Evolutionary conservation across 169 alveolate species (phyloP).

Genomic region (Plasmodium berghei): DNA sequence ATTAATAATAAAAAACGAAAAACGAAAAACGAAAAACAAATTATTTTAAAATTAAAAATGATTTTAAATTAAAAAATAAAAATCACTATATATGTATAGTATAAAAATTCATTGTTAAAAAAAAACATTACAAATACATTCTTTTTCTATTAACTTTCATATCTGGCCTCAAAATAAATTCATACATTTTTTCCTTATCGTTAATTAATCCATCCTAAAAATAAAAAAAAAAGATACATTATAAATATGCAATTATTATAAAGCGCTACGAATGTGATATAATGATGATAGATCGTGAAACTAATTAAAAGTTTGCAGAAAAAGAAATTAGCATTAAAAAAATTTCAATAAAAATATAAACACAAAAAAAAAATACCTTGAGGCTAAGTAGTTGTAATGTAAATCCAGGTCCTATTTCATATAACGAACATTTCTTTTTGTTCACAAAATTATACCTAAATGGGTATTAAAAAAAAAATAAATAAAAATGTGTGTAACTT

Average conservation of each 20-base stretch:
- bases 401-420: slow-evolving; percentile 99
- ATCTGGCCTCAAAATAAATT: slow-evolving; percentile 94
- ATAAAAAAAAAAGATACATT: slow-evolving; percentile 66
- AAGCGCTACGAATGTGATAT: background rate
- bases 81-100: background rate
- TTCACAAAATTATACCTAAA: slow-evolving; percentile 84
- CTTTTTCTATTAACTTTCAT: slow-evolving; percentile 93
- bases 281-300: background rate
- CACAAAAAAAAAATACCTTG: slow-evolving; percentile 91
- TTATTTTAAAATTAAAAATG: too few relatives aligned
- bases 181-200: slow-evolving; percentile 89
- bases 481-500: background rate
- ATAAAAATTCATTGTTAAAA: background rate
- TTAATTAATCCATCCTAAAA: slow-evolving; percentile 89
- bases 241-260: slow-evolving; percentile 90
- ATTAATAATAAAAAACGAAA: too few relatives aligned
- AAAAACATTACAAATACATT: slow-evolving; percentile 84
- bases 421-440: slow-evolving; percentile 92
- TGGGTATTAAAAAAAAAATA: background rate
- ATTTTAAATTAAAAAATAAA: too few relatives aligned
- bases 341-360: too few relatives aligned
- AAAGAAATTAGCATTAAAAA: background rate
- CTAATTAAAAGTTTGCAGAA: slow-evolving; percentile 7
- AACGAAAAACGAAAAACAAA: background rate
- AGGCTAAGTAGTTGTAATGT: slow-evolving; percentile 95